Evolutionary conservation across 352 stramenopile species (phyloP), one percentile per base, ranked within the genome.

Genomic region (Phytopythium montanum): DNA sequence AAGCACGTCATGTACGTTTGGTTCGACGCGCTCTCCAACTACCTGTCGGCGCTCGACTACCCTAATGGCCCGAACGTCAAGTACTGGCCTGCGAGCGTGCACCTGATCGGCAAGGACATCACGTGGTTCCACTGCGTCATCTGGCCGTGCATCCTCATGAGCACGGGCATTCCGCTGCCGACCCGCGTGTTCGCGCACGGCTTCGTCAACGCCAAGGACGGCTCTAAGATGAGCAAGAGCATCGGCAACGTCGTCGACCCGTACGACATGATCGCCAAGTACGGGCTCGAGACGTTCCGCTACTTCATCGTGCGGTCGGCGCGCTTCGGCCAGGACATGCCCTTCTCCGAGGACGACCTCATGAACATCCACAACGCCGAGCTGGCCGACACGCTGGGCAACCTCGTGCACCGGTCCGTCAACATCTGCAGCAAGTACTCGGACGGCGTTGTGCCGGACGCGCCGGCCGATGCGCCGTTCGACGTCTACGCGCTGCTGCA

Each of bases 81-180:
- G 69, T 93, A 87, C 72, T 95, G 85, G 85, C 82, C 83, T 13
- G 85, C 81, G 38, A 90, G 66, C 48, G 85, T 95, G 55, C 85
- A 95, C 70, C 84, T 95, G n/a, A 93, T 95, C 50, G 85, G 97
- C 48, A 99, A 99, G 82, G 98, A 99, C 79, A 99, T 99, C 68
- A 87, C 98, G 60, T 92, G 97, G 71, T 99, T 99, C 72, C 98
- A 99, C 83, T 90, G 92, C 28, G 92, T 99, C 16, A 99, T 99
- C 73, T 99, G 97, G 97, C 97, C 97, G n/a, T 99, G 94, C 76
- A 98, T 99, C 39, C 81, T 99, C 51, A 99, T 99, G 94, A 98
- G 88, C 58, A 92, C 94, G 31, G 96, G 81, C 28, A 80, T 99
- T 38, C 89, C 95, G 28, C 72, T 98, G 54, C 97, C 97, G 2